A percentile compares a stretch with the other conserved stretches of the same genome.
Evolutionary conservation across 1,139 yeast species (phyloP).

Genomic region (Blastobotrys ciferrii): DNA sequence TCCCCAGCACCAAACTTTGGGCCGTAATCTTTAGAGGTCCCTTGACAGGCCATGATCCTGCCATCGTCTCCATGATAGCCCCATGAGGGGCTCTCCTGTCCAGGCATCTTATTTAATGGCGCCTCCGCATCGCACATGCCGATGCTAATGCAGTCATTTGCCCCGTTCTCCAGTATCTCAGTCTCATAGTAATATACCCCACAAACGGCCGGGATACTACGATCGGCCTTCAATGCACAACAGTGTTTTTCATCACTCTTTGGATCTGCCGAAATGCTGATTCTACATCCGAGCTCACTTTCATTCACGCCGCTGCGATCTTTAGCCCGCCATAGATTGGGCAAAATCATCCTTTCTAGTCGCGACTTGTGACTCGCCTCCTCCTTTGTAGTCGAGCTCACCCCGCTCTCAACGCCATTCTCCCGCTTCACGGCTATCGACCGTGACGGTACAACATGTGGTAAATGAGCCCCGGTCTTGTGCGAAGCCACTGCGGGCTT

Average conservation of each 20-base stretch:
- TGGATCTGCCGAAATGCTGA: constrained; percentile 19
- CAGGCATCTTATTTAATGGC: constrained; percentile 40
- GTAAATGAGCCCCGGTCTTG: too few relatives aligned
- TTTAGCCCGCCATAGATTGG: constrained; percentile 12
- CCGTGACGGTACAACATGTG: constrained; percentile 30
- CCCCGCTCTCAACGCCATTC: neutral
- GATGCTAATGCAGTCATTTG: constrained; percentile 31
- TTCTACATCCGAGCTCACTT: constrained; percentile 14
- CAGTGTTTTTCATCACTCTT: constrained; percentile 19
- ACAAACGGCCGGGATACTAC: constrained; percentile 43
- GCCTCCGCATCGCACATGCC: constrained; percentile 37
- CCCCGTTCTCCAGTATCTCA: constrained; percentile 35
- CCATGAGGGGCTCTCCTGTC: constrained; percentile 50
- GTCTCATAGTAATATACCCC: constrained; percentile 62
- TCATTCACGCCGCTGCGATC: constrained; percentile 2
- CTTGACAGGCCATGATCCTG: constrained; percentile 44
- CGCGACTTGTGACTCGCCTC: constrained; percentile 25
- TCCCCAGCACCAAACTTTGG: constrained; percentile 57
- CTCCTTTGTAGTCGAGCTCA: constrained; percentile 21
- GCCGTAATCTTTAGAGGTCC: constrained; percentile 42
- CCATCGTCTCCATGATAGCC: constrained; percentile 63
- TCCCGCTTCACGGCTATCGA: constrained; percentile 16
- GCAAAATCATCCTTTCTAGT: neutral
- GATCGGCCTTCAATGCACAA: constrained; percentile 41
- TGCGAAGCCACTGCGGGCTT: too few relatives aligned